These are phyloP conservation scores for Scopulariopsis brevicaulis DNA, from an alignment of 2,329 filamentous ascomycete genomes.

Conservation along the genomic window DNA sequence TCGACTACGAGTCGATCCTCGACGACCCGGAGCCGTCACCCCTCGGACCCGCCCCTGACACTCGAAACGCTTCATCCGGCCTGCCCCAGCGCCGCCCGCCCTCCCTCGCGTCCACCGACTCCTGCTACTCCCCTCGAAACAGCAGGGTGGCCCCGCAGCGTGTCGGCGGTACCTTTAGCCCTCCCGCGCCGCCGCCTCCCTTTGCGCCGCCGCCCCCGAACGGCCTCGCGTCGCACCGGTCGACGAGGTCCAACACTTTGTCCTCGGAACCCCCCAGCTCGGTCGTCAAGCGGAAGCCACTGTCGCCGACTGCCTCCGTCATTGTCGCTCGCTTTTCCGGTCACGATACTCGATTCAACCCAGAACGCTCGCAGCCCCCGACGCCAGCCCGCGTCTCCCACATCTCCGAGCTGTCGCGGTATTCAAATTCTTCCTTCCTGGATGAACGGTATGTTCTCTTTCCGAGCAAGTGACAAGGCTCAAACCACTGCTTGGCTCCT, in stretches of 20 bases:
- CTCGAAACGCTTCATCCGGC: constrained; percentile 3
- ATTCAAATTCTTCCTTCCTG: background rate
- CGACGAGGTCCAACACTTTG: constrained; percentile 2
- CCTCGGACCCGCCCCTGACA: constrained; percentile 3
- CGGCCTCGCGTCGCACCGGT: background rate
- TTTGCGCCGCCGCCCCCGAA: background rate
- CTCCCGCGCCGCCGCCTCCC: background rate
- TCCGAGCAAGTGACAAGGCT: background rate
- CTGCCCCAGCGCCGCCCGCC: background rate
- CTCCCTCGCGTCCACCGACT: background rate
- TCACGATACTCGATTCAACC: constrained; percentile 10
- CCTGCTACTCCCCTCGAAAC: background rate
- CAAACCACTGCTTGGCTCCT: background rate
- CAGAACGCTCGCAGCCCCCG: constrained; percentile 12
- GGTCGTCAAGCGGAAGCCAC: constrained; percentile 46
- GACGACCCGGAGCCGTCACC: background rate
- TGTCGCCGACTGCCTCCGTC: constrained; percentile 43
- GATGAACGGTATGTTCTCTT: background rate
- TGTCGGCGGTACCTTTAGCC: background rate
- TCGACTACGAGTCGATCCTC: constrained; percentile 1
- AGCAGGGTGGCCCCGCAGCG: background rate
- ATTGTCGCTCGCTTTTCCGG: constrained; percentile 36
- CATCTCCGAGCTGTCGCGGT: background rate
- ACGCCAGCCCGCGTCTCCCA: constrained; percentile 9
- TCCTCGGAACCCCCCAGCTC: constrained; percentile 1